These are phyloP conservation scores for Mycena rosella DNA, from an alignment of 768 basidiomycete genomes.

Conservation along the genomic window DNA sequence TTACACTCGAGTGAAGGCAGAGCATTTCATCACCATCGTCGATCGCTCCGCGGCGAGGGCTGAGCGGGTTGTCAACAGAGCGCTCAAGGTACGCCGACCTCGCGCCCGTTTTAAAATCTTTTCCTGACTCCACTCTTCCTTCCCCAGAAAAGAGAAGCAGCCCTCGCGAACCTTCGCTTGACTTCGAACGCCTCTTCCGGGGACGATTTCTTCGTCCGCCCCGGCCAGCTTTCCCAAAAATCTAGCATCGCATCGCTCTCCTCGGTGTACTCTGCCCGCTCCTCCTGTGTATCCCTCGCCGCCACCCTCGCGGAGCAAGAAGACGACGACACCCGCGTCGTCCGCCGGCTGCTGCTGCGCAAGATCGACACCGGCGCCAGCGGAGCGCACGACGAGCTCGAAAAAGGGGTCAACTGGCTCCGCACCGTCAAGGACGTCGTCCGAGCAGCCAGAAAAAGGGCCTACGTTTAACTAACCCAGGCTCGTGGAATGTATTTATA, in stretches of 20 bases:
- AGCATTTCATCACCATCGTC: conserved; percentile 66
- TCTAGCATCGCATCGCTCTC: conserved; percentile 58
- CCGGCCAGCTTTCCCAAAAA: conserved; percentile 48
- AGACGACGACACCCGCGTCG: conserved; percentile 72
- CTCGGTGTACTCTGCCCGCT: conserved; percentile 56
- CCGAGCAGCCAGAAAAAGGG: conserved; percentile 65
- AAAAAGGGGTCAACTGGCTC: conserved; percentile 70
- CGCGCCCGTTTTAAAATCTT: not conserved
- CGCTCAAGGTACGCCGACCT: conserved; percentile 60
- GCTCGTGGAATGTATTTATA: conserved; percentile 24
- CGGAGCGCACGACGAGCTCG: conserved; percentile 74
- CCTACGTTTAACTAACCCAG: conserved; percentile 55
- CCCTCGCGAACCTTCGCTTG: conserved; percentile 58
- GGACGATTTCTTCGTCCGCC: conserved; percentile 39
- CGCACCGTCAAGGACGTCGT: conserved; percentile 75
- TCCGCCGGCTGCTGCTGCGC: conserved; percentile 73
- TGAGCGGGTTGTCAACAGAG: conserved; percentile 68
- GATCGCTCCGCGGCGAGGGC: conserved; percentile 69
- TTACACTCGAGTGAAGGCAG: conserved; percentile 55
- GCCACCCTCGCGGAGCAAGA: conserved; percentile 65
- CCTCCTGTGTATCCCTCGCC: conserved; percentile 61
- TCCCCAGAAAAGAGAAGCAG: conserved; percentile 62
- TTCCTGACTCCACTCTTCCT: conserved; percentile 21
- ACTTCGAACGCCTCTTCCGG: conserved; percentile 36
- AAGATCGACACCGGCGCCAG: conserved; percentile 72